These are phyloP conservation scores for Botrytis sinoallii DNA, from an alignment of 2,329 filamentous ascomycete species.

Conservation along the genomic window DNA sequence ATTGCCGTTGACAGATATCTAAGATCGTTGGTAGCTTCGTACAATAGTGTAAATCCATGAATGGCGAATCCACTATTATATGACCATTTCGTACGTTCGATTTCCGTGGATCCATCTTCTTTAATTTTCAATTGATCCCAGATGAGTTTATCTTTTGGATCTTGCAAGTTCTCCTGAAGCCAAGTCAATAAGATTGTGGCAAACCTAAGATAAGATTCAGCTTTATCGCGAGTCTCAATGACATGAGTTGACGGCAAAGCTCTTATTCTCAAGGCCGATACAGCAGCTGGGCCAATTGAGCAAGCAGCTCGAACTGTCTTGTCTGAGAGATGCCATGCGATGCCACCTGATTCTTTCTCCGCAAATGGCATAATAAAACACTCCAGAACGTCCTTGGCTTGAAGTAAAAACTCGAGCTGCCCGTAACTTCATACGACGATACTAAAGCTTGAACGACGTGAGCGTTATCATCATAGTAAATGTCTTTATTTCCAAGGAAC, in stretches of 20 bases:
- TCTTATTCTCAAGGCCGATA: constrained; percentile 23
- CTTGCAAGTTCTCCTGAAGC: constrained; percentile 20
- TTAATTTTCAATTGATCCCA: constrained; percentile 26
- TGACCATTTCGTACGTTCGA: constrained; percentile 28
- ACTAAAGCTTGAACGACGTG: constrained; percentile 27
- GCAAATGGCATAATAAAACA: constrained; percentile 25
- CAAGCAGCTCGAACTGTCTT: constrained; percentile 24
- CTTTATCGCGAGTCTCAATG: neutral
- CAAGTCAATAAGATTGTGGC: constrained; percentile 18
- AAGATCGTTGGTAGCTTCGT: constrained; percentile 15
- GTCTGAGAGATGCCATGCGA: constrained; percentile 29
- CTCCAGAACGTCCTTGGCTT: constrained; percentile 23
- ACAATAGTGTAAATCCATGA: constrained; percentile 25
- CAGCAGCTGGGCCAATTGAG: constrained; percentile 26
- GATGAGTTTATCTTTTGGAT: constrained; percentile 27
- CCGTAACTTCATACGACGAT: constrained; percentile 22
- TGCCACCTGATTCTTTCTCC: constrained; percentile 21
- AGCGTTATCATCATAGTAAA: constrained; percentile 30
- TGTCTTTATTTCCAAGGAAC: constrained; percentile 29
- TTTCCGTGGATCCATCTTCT: constrained; percentile 21
- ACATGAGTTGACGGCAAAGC: neutral
- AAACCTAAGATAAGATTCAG: neutral
- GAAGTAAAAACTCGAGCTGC: constrained; percentile 19
- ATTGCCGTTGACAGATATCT: constrained; percentile 22
- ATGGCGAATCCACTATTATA: constrained; percentile 29